A percentile compares a stretch with the other conserved stretches of the same genome.
phyloP scores from a whole-genome alignment of 305 asterid species.

The Plantago rigida region DNA sequence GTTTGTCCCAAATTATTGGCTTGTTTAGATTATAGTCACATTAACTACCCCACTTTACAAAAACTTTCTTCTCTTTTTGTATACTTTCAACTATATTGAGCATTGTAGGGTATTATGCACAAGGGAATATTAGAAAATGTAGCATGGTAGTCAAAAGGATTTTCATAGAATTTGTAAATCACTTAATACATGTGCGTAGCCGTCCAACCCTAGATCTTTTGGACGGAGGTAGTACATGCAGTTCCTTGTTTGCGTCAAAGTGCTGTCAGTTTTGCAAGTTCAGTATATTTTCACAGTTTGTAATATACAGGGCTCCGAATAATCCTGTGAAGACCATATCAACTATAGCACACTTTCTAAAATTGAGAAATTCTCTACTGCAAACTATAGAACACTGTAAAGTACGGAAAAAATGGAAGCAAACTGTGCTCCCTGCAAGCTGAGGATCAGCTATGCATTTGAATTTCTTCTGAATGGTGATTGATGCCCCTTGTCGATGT shows the following conservation, averaged over 20 bases:
- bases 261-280: background rate
- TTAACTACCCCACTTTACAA: too few relatives aligned
- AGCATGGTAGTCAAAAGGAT: too few relatives aligned
- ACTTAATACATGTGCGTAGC: too few relatives aligned
- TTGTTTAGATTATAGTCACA: too few relatives aligned
- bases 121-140: too few relatives aligned
- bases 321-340: background rate
- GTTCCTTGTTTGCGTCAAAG: background rate
- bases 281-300: background rate
- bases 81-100: too few relatives aligned
- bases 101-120: too few relatives aligned
- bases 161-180: too few relatives aligned
- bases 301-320: background rate
- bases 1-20: too few relatives aligned
- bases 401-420: background rate
- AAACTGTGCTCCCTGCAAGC: constrained; percentile 3
- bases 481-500: background rate
- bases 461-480: background rate
- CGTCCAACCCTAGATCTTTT: too few relatives aligned
- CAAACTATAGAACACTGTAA: constrained; percentile 4
- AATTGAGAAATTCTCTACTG: background rate
- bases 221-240: too few relatives aligned
- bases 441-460: background rate
- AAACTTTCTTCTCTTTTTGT: too few relatives aligned
- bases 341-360: background rate